Evolutionary conservation across 306 rosid genomes (phyloP).

Genomic region (Lathyrus oleraceus): DNA sequence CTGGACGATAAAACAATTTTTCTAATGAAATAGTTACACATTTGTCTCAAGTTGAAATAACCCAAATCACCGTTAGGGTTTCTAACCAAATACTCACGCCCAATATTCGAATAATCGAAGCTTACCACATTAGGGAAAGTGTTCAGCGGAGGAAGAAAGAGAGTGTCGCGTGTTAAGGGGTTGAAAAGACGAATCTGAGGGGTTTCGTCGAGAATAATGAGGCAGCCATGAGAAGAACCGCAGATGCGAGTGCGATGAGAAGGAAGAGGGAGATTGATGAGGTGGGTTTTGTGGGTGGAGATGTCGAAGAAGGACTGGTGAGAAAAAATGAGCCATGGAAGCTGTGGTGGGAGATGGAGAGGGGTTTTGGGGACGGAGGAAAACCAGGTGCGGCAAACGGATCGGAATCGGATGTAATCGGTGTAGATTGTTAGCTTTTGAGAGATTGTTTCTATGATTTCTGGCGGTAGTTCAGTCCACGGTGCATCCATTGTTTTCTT

Average conservation of each 20-base stretch:
- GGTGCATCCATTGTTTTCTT: conserved; percentile 35
- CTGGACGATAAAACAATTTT: conserved; percentile 59
- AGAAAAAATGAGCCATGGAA: conserved; percentile 72
- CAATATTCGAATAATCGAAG: conserved; percentile 57
- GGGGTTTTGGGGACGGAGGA: conserved; percentile 48
- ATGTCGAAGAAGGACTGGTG: conserved; percentile 54
- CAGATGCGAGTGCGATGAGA: conserved; percentile 53
- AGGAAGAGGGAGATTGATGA: conserved; percentile 55
- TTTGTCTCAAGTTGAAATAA: conserved; percentile 45
- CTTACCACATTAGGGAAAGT: conserved; percentile 60
- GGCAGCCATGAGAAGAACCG: conserved; percentile 81
- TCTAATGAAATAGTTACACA: conserved; percentile 57
- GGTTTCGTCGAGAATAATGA: conserved; percentile 52
- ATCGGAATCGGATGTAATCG: conserved; percentile 59
- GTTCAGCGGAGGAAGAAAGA: conserved; percentile 60
- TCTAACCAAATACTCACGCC: conserved; percentile 51
- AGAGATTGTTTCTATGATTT: conserved; percentile 52
- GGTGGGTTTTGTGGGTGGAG: conserved; percentile 49
- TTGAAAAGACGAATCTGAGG: conserved; percentile 59
- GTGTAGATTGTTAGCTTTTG: conserved; percentile 39
- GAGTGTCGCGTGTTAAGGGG: conserved; percentile 51
- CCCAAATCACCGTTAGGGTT: conserved; percentile 33
- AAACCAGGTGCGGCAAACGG: conserved; percentile 54
- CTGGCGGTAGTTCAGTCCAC: conserved; percentile 60
- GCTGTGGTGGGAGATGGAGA: conserved; percentile 63